Evolutionary conservation across 2,329 filamentous ascomycete genomes (phyloP), one percentile per base, ranked within the genome.

Genomic region (Pseudogymnoascus sp.): DNA sequence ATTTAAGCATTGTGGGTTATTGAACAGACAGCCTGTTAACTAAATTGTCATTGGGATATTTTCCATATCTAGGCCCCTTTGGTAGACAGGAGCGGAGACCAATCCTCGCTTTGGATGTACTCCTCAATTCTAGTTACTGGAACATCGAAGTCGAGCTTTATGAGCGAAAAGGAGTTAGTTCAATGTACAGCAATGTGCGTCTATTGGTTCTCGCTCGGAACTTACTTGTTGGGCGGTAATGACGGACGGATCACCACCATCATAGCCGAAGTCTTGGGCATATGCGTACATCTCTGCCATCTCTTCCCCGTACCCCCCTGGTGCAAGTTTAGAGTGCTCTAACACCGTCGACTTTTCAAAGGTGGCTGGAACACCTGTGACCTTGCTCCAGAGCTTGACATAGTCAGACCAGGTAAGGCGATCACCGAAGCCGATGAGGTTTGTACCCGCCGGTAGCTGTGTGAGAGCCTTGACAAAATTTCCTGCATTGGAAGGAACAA

Each of bases 201-300:
- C 9, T 23, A 31, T 15, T 26, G n/a, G n/a, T 9, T 44, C 1
- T 17, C n/a, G 23, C 15, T 17, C 4, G 28, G 60, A 28, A 62
- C 65, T 67, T 31, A 69, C 65, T 64, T 68, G 63, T 17, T 69
- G 62, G 3, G 42, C 42, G 19, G 42, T 63, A 9, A 65, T 59
- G 21, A 74, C 67, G 28, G 64, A 67, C 7, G 71, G 69, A 63
- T 76, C 73, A 0, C 71, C 66, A 0, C 74, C 75, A 67, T 75
- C 71, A 63, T 74, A 77, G 1, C 75, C 75, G 67, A 71, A 76
- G 50, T 50, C 44, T 50, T 50, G 44, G 3, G 44, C 15, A 50
- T 50, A 50, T 50, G 44, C 64, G 21, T 69, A 72, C 67, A 72
- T 75, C 59, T 76, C 73, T 0, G 68, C 72, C 2, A 74, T 59